Evolutionary conservation across 441 rosid species (phyloP).

Genomic region (Rhodomyrtus psidioides): DNA sequence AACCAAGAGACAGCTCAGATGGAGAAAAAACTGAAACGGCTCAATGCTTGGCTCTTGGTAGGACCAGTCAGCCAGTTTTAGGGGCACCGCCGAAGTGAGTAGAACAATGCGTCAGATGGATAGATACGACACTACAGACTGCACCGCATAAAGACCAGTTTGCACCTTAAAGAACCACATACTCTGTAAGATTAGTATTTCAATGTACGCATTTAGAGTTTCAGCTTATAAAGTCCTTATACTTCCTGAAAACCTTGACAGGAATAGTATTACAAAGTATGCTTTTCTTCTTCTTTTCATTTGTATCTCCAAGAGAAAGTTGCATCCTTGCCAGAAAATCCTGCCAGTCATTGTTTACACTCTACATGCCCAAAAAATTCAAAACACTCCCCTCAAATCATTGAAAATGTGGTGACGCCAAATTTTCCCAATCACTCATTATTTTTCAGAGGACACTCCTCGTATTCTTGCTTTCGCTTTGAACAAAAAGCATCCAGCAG

Average conservation of each 20-base stretch:
- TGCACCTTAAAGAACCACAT: not conserved
- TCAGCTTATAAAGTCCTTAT: not conserved
- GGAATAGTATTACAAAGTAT: not conserved
- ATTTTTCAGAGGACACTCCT: not conserved
- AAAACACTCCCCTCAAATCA: not conserved
- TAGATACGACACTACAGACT: not conserved
- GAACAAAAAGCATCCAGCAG: not conserved
- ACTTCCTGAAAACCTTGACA: not conserved
- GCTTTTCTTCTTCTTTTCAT: not conserved
- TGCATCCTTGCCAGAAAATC: not conserved
- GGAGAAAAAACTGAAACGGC: not conserved
- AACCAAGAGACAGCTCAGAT: not conserved
- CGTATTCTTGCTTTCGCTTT: not conserved
- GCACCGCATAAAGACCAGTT: not conserved
- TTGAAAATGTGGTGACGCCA: not conserved
- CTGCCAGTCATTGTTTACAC: not conserved
- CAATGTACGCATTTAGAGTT: not conserved
- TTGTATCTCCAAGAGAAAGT: not conserved
- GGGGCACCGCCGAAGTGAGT: not conserved
- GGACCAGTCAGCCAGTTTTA: not conserved
- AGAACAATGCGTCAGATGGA: not conserved
- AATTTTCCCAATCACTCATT: not conserved
- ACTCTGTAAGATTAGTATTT: not conserved
- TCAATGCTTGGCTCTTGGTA: not conserved
- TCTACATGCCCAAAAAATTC: not conserved